These are phyloP conservation scores for Cyclanthera cordifolia DNA, from an alignment of 306 rosid genomes.

Conservation along the genomic window DNA sequence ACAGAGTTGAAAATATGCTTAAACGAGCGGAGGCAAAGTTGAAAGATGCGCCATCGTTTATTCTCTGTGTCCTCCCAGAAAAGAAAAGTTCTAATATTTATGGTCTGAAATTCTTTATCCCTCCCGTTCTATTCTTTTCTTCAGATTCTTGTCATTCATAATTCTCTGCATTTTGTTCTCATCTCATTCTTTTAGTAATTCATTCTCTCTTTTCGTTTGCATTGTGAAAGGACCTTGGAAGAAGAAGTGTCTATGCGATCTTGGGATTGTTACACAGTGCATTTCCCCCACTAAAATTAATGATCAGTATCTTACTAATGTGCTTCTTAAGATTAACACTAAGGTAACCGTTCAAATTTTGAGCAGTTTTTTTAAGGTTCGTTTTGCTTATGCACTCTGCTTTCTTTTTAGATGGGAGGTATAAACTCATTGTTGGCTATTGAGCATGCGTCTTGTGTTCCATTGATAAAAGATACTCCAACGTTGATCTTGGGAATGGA, in stretches of 20 bases:
- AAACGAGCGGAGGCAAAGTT: constrained; percentile 41
- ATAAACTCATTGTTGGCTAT: constrained; percentile 70
- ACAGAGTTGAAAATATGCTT: constrained; percentile 81
- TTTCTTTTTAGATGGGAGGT: constrained; percentile 63
- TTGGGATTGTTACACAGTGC: constrained; percentile 73
- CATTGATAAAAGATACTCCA: constrained; percentile 59
- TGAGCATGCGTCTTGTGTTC: constrained; percentile 62
- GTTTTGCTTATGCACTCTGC: constrained; percentile 11
- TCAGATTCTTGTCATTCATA: constrained; percentile 1
- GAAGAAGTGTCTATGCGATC: constrained; percentile 62
- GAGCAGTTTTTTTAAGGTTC: neutral
- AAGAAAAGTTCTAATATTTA: constrained; percentile 63
- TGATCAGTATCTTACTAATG: constrained; percentile 71
- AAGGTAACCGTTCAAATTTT: constrained; percentile 42
- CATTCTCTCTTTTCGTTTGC: constrained; percentile 2
- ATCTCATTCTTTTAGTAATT: neutral
- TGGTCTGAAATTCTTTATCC: constrained; percentile 30
- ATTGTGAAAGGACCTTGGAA: constrained; percentile 74
- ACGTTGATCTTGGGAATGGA: constrained; percentile 94
- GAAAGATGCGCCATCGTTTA: constrained; percentile 43
- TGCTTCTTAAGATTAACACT: constrained; percentile 82
- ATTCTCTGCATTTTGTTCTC: neutral
- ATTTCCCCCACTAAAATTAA: constrained; percentile 64
- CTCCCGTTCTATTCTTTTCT: neutral
- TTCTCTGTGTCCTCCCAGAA: constrained; percentile 83